Evolutionary conservation across 495 filamentous ascomycete genomes (phyloP).

Genomic region (Tuber melanosporum): DNA sequence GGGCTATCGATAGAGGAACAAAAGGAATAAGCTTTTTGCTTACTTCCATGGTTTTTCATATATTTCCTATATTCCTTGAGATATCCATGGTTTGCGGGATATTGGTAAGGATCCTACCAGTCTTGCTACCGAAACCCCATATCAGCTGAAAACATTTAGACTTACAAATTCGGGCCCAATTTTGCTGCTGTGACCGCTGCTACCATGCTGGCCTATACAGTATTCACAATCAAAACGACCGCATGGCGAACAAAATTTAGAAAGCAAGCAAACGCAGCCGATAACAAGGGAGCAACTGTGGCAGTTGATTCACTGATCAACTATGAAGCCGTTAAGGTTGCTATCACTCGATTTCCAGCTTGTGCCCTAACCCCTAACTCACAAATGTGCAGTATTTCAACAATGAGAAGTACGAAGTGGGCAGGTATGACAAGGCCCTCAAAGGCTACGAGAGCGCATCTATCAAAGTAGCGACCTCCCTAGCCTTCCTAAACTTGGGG

Average conservation of each 20-base stretch:
- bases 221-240: constrained; percentile 91
- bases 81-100: constrained; percentile 94
- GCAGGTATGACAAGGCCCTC: constrained; percentile 80
- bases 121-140: constrained; percentile 20
- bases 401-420: constrained; percentile 90
- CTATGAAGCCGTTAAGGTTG: constrained; percentile 85
- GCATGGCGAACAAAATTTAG: constrained; percentile 96
- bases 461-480: constrained; percentile 90
- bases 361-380: neutral
- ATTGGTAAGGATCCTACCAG: constrained; percentile 47
- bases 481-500: constrained; percentile 92
- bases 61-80: constrained; percentile 87
- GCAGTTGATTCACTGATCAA: constrained; percentile 96
- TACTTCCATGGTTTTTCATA: constrained; percentile 97
- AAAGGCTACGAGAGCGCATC: constrained; percentile 83
- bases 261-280: constrained; percentile 87
- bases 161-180: constrained; percentile 85
- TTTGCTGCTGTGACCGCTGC: constrained; percentile 85
- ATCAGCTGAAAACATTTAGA: constrained; percentile 47
- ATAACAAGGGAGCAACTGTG: constrained; percentile 90
- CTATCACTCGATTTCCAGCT: constrained; percentile 7
- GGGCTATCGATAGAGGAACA: constrained; percentile 92
- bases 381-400: constrained; percentile 67
- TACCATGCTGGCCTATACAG: constrained; percentile 90
- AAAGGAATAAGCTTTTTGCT: constrained; percentile 96